phyloP scores from a whole-genome alignment of 768 basidiomycete genomes.

The Phlebiopsis gigantea region DNA sequence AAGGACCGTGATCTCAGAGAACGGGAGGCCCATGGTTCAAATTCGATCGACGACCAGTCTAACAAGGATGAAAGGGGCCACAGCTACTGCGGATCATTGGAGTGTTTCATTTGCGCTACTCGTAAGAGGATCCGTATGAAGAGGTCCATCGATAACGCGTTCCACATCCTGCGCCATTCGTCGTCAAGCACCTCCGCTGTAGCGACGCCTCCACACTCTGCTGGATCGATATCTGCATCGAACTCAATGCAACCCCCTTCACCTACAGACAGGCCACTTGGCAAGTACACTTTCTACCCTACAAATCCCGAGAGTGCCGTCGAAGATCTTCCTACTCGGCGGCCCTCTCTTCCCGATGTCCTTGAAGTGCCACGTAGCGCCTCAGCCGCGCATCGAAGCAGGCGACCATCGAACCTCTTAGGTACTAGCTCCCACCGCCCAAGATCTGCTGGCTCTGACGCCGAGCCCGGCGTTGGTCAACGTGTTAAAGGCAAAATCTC shows the following conservation, averaged over 20 bases:
- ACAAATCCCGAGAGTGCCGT: slow-evolving; percentile 26
- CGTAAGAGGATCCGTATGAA: slow-evolving; percentile 58
- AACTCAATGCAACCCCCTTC: slow-evolving; percentile 25
- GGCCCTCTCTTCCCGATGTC: slow-evolving; percentile 68
- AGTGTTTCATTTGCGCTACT: slow-evolving; percentile 15
- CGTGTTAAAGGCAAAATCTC: slow-evolving; percentile 69
- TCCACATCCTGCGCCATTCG: slow-evolving; percentile 41
- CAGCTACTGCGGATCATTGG: slow-evolving; percentile 7
- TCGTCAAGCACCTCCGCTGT: slow-evolving; percentile 24
- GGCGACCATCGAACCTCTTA: slow-evolving; percentile 12
- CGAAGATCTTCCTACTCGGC: slow-evolving; percentile 31
- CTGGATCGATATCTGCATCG: slow-evolving; percentile 1
- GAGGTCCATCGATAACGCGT: slow-evolving; percentile 68
- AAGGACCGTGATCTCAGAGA: slow-evolving; percentile 60
- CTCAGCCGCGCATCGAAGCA: slow-evolving; percentile 13
- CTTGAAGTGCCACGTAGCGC: slow-evolving; percentile 19
- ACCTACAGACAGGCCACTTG: slow-evolving; percentile 33
- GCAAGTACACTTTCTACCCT: slow-evolving; percentile 42
- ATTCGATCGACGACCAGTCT: slow-evolving; percentile 14
- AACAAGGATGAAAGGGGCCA: slow-evolving; percentile 11
- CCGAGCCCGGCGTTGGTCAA: slow-evolving; percentile 37
- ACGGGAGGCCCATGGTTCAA: slow-evolving; percentile 29
- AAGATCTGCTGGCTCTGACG: slow-evolving; percentile 66
- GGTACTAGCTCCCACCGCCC: slow-evolving; percentile 45
- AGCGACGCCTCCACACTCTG: slow-evolving; percentile 14